These are phyloP conservation scores for Erysimum cheiri DNA, from an alignment of 441 rosid species.

Conservation along the genomic window DNA sequence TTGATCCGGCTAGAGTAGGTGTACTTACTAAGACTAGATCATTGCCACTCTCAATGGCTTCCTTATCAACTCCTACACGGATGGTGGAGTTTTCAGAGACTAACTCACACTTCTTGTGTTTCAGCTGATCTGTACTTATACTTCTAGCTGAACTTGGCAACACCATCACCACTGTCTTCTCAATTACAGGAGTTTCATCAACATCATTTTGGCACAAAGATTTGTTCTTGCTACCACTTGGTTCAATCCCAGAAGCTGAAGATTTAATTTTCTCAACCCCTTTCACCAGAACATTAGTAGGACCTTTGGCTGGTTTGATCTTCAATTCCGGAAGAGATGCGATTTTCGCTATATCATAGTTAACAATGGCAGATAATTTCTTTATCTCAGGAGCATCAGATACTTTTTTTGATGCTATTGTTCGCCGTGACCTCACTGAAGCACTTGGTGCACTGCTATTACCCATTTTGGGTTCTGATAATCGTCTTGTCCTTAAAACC, in stretches of 20 bases:
- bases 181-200: conserved; percentile 72
- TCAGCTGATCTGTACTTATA: conserved; percentile 43
- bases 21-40: conserved; percentile 65
- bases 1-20: conserved; percentile 6
- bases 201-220: conserved; percentile 50
- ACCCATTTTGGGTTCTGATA: conserved; percentile 82
- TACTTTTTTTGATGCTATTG: conserved; percentile 53
- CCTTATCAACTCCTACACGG: conserved; percentile 50
- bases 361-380: conserved; percentile 85
- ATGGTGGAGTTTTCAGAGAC: conserved; percentile 50
- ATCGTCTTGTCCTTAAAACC: conserved; percentile 76
- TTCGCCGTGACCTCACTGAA: conserved; percentile 58
- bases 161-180: conserved; percentile 83
- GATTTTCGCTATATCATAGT: conserved; percentile 83
- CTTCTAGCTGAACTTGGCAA: conserved; percentile 48
- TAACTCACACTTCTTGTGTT: conserved; percentile 43
- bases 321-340: conserved; percentile 93
- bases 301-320: conserved; percentile 58
- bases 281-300: conserved; percentile 48
- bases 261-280: conserved; percentile 51
- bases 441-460: conserved; percentile 47
- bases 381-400: conserved; percentile 65
- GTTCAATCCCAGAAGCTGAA: conserved; percentile 45
- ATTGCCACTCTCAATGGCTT: conserved; percentile 40
- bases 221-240: conserved; percentile 48